A percentile compares a stretch with the other conserved stretches of the same genome.
Conservation (phyloP, 1,139 yeast species). For the Hyphopichia khmerensis region DNA sequence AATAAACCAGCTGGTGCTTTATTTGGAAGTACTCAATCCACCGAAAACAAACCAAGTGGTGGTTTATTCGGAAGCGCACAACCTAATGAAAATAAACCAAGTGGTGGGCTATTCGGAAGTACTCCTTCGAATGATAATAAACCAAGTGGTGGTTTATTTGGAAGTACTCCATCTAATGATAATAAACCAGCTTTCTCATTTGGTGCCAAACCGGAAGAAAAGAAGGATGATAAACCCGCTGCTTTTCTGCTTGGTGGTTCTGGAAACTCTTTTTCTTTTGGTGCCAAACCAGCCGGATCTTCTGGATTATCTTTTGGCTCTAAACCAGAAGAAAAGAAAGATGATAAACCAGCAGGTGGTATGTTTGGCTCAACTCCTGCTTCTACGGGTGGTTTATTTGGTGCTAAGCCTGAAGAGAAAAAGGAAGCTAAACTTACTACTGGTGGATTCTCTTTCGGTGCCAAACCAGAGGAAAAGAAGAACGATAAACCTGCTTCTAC, state of each 20-base stretch:
- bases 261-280: too few species aligned
- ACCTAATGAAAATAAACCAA: background rate
- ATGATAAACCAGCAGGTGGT: conserved; percentile 12
- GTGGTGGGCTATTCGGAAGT: background rate
- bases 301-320: conserved; percentile 15
- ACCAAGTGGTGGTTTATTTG: background rate
- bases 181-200: conserved; percentile 7
- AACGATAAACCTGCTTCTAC: conserved; percentile 9
- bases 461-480: conserved; percentile 21
- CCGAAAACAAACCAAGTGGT: background rate
- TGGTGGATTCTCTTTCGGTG: conserved; percentile 14
- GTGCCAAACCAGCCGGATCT: conserved; percentile 13
- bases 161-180: background rate
- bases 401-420: conserved; percentile 18
- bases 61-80: background rate
- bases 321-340: conserved; percentile 16
- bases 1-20: background rate
- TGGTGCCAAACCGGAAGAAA: conserved; percentile 8
- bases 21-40: background rate
- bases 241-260: conserved; percentile 7
- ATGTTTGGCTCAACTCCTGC: conserved; percentile 19
- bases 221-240: conserved; percentile 15
- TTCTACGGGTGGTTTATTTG: conserved; percentile 15
- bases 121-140: background rate
- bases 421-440: conserved; percentile 12